Evolutionary conservation across 2,329 filamentous ascomycete genomes (phyloP), one percentile per base, ranked within the genome.

Genomic region (Verticillium zaregamsianum): DNA sequence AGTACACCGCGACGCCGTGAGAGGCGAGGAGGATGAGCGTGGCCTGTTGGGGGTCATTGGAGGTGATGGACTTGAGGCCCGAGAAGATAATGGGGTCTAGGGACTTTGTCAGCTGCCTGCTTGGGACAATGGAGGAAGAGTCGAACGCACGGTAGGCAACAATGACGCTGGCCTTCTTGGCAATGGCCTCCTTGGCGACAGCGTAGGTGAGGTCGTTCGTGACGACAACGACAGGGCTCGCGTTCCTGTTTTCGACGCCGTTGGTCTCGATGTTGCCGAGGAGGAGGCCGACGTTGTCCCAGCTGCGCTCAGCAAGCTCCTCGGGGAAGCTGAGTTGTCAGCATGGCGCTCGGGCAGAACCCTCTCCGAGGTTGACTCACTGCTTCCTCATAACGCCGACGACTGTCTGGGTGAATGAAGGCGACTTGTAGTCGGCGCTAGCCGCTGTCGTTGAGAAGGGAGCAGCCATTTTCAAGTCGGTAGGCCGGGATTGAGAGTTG

Each of bases 51-150:
- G 92, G 85, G 72, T 99, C 91, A 64, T 84, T 83, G 57, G 93
- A 85, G 37, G 92, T 96, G 72, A 99, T 80, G 66, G 91, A 90
- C 77, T 97, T 99, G 68, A 99, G 83, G 59, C 91, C 91, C 57
- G 91, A 88, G 81, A 99, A 99, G 72, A 99, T 98, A 73, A 98
- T 95, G 25, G 95, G 95, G 76, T 99, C 92, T 96, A 68, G 45
- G n/a, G 15, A 15, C 8, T 3, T 64, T 60, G 9, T 25, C 17
- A 59, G 39, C 45, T 9, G 15, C 20, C 6, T 49, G 20, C 17
- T 14, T 5, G 17, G 12, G 12, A 39, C 28, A 5, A 28, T 31
- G n/a, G 17, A 55, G 11, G 17, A 14, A 23, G 7, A 4, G 31
- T 4, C 23, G 33, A 5, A 61, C 74, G 23, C 62, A 96, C 92